Base-by-base conservation (phyloP, 306 rosid genomes). In the Cucurbita argyrosperma region DNA sequence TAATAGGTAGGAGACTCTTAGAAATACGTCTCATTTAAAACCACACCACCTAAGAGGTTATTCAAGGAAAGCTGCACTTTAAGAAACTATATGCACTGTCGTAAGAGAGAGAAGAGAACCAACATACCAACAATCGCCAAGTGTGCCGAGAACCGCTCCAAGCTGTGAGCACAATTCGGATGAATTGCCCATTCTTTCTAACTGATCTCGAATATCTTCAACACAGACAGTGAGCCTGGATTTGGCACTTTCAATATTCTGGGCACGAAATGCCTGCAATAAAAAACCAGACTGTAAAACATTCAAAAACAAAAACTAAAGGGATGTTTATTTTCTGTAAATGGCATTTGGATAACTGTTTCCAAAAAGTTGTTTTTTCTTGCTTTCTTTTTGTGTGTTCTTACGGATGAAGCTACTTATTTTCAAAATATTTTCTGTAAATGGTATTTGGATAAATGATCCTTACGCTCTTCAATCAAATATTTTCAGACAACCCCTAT, bases 71-170 rank as follows among this genome's bases (percentile, higher is more conserved):
- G 43, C 16, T 51, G 4, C 58, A 69, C 49, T 42, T 30, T 30
- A 30, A 26, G 76, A 38, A 52, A 18, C 35, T 53, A 10, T 38
- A 42, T 10, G 65, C 55, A 18, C 30, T 18, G 26, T 13, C 18
- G n/a, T 45, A 35, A 76, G 65, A n/a, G 49, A 76, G 40, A 46
- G 30, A 61, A 63, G 75, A 54, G 13, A 60, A 42, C 55, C 76
- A 53, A 80, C 96, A 43, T 39, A 91, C 99, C 99, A 83, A 94
- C 99, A 94, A 71, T 94, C 99, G 53, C 97, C 99, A 82, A 94
- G 97, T 96, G 91, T 94, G 52, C 99, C 99, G 73, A 94, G 86
- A 76, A 91, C 99, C 5, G 97, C 99, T 77, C 99, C 99, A 47
- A 94, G 99, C 84, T 94, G 99, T 60, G 99, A 91, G 82, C 96